Conservation (phyloP, 2,329 filamentous ascomycete genomes). For the Calonectria ilicicola region DNA sequence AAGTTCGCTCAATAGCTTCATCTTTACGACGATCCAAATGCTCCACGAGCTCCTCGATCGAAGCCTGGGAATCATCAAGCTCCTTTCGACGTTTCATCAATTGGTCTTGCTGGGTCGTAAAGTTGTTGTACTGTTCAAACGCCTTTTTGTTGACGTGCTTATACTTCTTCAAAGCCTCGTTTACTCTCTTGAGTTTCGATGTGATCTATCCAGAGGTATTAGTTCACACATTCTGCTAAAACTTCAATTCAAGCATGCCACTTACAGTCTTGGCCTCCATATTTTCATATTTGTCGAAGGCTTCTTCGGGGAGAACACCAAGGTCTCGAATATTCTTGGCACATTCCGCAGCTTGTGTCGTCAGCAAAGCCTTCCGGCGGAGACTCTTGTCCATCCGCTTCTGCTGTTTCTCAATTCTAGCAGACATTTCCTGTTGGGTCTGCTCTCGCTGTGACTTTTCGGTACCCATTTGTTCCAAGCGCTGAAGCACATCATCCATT, state of each 20-base stretch:
- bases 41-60: conserved; percentile 92
- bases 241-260: conserved; percentile 16
- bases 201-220: conserved; percentile 57
- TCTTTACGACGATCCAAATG: conserved; percentile 96
- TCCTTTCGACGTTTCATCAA: conserved; percentile 87
- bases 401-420: conserved; percentile 85
- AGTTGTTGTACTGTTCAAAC: conserved; percentile 98
- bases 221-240: conserved; percentile 10
- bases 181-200: conserved; percentile 87
- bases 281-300: conserved; percentile 89
- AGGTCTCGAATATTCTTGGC: conserved; percentile 92
- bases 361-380: conserved; percentile 85
- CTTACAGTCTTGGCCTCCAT: conserved; percentile 82
- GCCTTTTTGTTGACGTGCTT: conserved; percentile 99
- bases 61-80: conserved; percentile 85
- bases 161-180: conserved; percentile 94
- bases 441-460: conserved; percentile 74
- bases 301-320: conserved; percentile 92
- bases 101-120: conserved; percentile 90
- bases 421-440: conserved; percentile 79
- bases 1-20: conserved; percentile 97
- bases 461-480: conserved; percentile 67
- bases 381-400: conserved; percentile 93
- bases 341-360: conserved; percentile 82
- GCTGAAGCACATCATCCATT: conserved; percentile 66